Percentiles rank a stretch among this genome's conserved stretches.
Evolutionary conservation across 2,329 filamentous ascomycete genomes (phyloP).

Genomic region (Penicillium sp.): DNA sequence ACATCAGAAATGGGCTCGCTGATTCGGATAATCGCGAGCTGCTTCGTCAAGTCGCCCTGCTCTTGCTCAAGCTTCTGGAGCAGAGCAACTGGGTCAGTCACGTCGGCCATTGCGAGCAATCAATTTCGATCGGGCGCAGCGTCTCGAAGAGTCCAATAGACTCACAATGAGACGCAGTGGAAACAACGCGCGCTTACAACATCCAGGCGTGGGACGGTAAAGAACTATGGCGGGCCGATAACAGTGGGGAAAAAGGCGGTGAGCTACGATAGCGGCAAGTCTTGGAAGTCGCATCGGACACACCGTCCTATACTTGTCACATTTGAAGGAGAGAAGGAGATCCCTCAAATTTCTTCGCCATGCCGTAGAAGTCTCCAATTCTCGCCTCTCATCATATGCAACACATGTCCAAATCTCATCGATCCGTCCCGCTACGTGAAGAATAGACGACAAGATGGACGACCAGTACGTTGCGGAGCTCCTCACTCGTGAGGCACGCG

Average conservation of each 20-base stretch:
- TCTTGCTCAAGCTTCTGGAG: slow-evolving; percentile 51
- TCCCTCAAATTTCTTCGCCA: background rate
- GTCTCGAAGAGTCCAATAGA: background rate
- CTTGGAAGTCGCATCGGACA: background rate
- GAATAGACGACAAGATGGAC: slow-evolving; percentile 43
- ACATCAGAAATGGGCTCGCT: slow-evolving; percentile 68
- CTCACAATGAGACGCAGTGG: background rate
- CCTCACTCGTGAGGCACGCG: slow-evolving; percentile 77
- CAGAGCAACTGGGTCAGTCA: slow-evolving; percentile 38
- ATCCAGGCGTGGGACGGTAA: background rate
- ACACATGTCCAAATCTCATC: background rate
- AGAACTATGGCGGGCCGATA: slow-evolving; percentile 4
- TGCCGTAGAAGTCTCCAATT: background rate
- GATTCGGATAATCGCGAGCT: slow-evolving; percentile 73
- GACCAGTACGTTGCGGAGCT: slow-evolving; percentile 72
- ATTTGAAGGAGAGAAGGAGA: background rate
- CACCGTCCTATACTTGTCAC: background rate
- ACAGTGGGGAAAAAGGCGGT: slow-evolving; percentile 12
- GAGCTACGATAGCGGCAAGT: background rate
- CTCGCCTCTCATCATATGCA: background rate
- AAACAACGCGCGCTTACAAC: background rate
- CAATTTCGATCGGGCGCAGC: too few species aligned
- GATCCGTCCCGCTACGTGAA: too few species aligned
- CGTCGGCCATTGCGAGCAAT: background rate
- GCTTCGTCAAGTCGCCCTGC: slow-evolving; percentile 53